Base-by-base conservation (phyloP, 139 green algal genomes). In the Volvox africanus region DNA sequence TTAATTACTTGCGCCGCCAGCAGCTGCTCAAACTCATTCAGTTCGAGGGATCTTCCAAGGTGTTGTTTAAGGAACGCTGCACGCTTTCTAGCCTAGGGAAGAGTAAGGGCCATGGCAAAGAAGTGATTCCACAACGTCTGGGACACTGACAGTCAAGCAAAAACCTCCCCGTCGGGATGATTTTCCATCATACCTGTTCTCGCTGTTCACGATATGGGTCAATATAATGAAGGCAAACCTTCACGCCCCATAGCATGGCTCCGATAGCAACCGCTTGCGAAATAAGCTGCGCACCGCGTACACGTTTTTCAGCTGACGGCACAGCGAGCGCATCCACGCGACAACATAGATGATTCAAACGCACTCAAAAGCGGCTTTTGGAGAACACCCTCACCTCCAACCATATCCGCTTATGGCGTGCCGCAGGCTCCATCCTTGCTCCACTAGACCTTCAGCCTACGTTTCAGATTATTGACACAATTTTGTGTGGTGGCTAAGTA, bases 1-100 rank as follows among this genome's bases (percentile, higher is more conserved):
- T 99, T 99, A 77, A 98, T 91, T 18, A 99, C 97, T 44, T 90
- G 86, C 20, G 86, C 86, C n/a, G 86, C 86, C 73, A 90, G 33
- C 81, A 94, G 91, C 93, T 94, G 90, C 89, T 96, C 94, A 89
- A 91, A 96, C 89, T 96, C 94, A 61, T 96, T 94, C 62, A 96
- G 92, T 18, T 94, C 91, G 30, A 96, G 89, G 20, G 81, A 68
- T 26, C 89, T 76, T 12, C 94, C 94, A 30, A 96, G 89, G 17
- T 90, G 65, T 61, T 92, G 84, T 71, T 88, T 93, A 20, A 96
- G 33, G 50, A 94, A 88, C 0, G 80, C 61, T 0, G 92, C 78
- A 6, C 93, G 92, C 22, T 94, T 93, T 36, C 93, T 94, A 33
- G 94, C 94, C 93, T 95, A 89, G 21, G 65, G 9, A 37, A 80